These are phyloP conservation scores for Tylopilus plumbeoviolaceoides DNA, from an alignment of 768 basidiomycete species.

Conservation along the genomic window DNA sequence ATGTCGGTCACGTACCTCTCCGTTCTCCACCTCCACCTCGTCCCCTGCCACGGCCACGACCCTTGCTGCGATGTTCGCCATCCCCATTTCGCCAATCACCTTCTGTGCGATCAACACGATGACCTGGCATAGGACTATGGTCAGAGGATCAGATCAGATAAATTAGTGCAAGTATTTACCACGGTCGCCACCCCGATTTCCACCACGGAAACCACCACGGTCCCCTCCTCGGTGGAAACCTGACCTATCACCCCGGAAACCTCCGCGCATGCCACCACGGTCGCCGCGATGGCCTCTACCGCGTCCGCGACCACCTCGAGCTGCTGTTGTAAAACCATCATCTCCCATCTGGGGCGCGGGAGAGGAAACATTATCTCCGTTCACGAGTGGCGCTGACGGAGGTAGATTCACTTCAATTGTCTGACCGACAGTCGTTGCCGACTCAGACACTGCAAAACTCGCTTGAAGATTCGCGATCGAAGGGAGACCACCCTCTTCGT, in stretches of 20 bases:
- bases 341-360: slow-evolving; percentile 38
- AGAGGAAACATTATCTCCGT: slow-evolving; percentile 22
- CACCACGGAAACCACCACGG: slow-evolving; percentile 34
- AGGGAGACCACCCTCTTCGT: slow-evolving; percentile 77
- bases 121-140: slow-evolving; percentile 5
- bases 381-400: slow-evolving; percentile 14
- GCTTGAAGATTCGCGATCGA: slow-evolving; percentile 72
- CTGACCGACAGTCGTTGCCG: slow-evolving; percentile 52
- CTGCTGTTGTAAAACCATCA: slow-evolving; percentile 56
- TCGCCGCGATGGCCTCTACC: slow-evolving; percentile 41
- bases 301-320: slow-evolving; percentile 46
- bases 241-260: slow-evolving; percentile 37
- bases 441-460: slow-evolving; percentile 70
- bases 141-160: neutral
- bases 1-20: slow-evolving; percentile 30
- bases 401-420: slow-evolving; percentile 34
- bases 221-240: slow-evolving; percentile 35
- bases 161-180: slow-evolving; percentile 9
- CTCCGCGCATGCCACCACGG: slow-evolving; percentile 39
- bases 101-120: slow-evolving; percentile 22
- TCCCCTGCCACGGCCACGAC: slow-evolving; percentile 44
- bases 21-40: slow-evolving; percentile 35
- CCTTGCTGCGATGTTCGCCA: slow-evolving; percentile 36
- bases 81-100: slow-evolving; percentile 51
- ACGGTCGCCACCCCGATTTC: slow-evolving; percentile 29